A percentile compares a stretch with the other conserved stretches of the same genome.
phyloP scores from a whole-genome alignment of 495 filamentous ascomycete genomes.

The Cladorrhinum samala region DNA sequence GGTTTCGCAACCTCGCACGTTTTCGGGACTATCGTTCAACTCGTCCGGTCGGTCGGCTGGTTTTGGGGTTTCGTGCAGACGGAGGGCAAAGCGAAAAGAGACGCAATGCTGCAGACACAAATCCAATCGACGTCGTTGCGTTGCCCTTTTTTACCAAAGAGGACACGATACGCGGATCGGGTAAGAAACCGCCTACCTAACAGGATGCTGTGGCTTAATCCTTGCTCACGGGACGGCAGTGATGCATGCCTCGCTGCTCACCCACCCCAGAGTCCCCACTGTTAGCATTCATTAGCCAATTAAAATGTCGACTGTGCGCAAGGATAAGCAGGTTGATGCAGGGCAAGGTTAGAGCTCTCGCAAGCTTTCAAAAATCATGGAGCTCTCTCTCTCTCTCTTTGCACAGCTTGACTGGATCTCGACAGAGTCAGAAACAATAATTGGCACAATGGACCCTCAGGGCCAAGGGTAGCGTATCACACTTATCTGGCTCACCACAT shows the following conservation, averaged over 20 bases:
- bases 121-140: neutral
- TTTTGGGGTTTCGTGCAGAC: neutral
- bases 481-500: neutral
- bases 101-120: neutral
- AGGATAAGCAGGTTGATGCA: neutral
- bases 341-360: neutral
- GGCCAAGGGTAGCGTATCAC: no score
- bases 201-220: slow-evolving; percentile 21
- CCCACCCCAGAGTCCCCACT: neutral
- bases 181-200: slow-evolving; percentile 38
- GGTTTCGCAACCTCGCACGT: neutral
- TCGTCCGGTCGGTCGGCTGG: neutral
- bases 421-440: neutral
- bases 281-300: slow-evolving; percentile 15
- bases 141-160: slow-evolving; percentile 1
- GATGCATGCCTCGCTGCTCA: slow-evolving; percentile 15
- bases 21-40: neutral
- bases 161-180: slow-evolving; percentile 7
- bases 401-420: neutral
- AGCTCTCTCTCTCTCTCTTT: neutral
- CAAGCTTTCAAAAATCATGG: neutral
- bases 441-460: no score
- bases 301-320: neutral
- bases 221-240: slow-evolving; percentile 8
- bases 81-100: neutral